Evolutionary conservation across 2,329 filamentous ascomycete genomes (phyloP), one percentile per base, ranked within the genome.

Genomic region (Colletotrichum australisinense): DNA sequence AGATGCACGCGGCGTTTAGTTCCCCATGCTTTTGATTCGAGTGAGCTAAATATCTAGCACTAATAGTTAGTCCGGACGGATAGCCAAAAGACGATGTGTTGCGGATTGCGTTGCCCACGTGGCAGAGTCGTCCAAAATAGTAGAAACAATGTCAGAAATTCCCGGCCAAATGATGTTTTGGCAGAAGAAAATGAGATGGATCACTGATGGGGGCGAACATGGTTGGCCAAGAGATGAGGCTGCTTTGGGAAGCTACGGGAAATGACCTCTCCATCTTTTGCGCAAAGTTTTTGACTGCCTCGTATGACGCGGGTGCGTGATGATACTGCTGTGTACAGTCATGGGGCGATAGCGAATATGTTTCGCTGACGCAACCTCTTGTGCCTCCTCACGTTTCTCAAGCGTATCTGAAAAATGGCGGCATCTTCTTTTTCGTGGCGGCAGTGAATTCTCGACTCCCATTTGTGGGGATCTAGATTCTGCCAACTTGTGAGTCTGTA

Each of bases 241-340:
- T 67, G 57, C 49, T 49, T 72, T 63, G 64, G 67, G 60, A 70
- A 65, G 9, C 60, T 16, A 24, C 14, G 67, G 67, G 60, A 73
- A 73, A 70, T 73, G 67, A 70, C 53, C 32, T 38, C 67, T 57
- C 71, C 62, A 60, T 73, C 62, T 71, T 66, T 64, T 22, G 60
- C 56, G 28, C 26, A 53, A 60, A 66, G 57, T 26, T 52, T 63
- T 64, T 59, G 38, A 49, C 55, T 49, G 56, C 53, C 60, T 66
- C 49, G 59, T 63, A 66, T 57, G 60, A 66, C 35, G 35, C 62
- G 12, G 42, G 52, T 62, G 59, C 55, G 35, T 38, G 24, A 46
- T 56, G 70, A 52, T 66, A 42, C 57, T 63, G 14, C 56, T 57
- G 56, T 66, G 56, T 35, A 62, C 46, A 71, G 56, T 59, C n/a